Conservation (phyloP, 2,329 filamentous ascomycete species). For the Byssochlamys sp. region DNA sequence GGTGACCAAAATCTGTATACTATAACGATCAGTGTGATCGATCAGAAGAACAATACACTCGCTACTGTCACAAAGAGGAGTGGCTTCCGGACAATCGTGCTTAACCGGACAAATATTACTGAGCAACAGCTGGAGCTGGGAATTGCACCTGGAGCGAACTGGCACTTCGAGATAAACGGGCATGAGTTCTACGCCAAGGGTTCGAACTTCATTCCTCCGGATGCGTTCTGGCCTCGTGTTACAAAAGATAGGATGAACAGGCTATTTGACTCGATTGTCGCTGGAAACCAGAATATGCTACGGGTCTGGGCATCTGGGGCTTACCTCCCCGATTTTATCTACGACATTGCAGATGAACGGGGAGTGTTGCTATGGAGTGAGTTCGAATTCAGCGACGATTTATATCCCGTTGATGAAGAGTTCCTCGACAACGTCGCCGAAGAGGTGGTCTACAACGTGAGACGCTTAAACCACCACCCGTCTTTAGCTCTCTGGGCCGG, state of each 20-base stretch:
- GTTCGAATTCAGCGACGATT: conserved; percentile 52
- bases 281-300: conserved; percentile 56
- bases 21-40: conserved; percentile 41
- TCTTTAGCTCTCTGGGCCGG: conserved; percentile 47
- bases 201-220: conserved; percentile 54
- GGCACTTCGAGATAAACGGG: conserved; percentile 59
- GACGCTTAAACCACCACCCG: conserved; percentile 53
- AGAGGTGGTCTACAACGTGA: conserved; percentile 52
- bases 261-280: conserved; percentile 47
- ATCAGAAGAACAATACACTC: conserved; percentile 26
- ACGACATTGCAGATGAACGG: conserved; percentile 38
- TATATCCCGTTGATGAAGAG: conserved; percentile 46
- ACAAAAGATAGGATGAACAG: conserved; percentile 43
- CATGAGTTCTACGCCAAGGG: conserved; percentile 56
- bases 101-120: conserved; percentile 48
- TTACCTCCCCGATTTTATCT: conserved; percentile 1
- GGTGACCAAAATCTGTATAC: conserved; percentile 51
- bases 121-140: conserved; percentile 45
- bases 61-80: conserved; percentile 44
- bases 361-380: conserved; percentile 55
- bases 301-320: conserved; percentile 1
- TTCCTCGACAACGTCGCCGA: conserved; percentile 49
- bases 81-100: conserved; percentile 54
- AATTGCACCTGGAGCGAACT: conserved; percentile 49
- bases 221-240: conserved; percentile 54